Evolutionary conservation across 208 protist species (phyloP).

Genomic region (Crithidia bombi): DNA sequence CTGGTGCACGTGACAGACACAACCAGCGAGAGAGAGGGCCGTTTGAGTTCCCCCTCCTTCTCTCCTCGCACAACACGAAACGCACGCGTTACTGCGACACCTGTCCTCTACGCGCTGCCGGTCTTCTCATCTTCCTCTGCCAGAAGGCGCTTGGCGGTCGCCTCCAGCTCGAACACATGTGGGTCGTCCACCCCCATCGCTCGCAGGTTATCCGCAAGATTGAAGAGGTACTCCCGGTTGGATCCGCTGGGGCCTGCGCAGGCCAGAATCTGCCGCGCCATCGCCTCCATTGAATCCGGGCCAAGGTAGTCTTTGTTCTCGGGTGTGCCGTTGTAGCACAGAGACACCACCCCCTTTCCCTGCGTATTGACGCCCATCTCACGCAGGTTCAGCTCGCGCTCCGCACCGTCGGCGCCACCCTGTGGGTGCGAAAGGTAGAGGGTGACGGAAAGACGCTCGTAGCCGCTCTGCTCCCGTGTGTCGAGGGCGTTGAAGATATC

Average conservation of each 20-base stretch:
- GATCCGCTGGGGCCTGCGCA: slow-evolving; percentile 59
- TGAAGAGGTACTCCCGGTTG: slow-evolving; percentile 83
- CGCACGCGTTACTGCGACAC: too few relatives aligned
- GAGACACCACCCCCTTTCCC: slow-evolving; percentile 41
- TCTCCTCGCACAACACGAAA: too few relatives aligned
- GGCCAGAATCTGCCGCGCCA: slow-evolving; percentile 71
- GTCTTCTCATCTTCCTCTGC: slow-evolving; percentile 27
- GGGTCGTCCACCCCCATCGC: slow-evolving; percentile 52
- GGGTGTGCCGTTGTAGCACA: slow-evolving; percentile 80
- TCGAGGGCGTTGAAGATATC: slow-evolving; percentile 65
- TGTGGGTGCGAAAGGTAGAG: slow-evolving; percentile 44
- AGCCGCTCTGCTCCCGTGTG: slow-evolving; percentile 69
- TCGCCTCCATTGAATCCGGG: slow-evolving; percentile 49
- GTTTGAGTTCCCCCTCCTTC: too few relatives aligned
- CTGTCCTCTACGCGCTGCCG: neutral
- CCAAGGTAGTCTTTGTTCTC: slow-evolving; percentile 76
- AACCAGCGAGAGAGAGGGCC: neutral
- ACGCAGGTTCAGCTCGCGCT: slow-evolving; percentile 23
- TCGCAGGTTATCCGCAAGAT: slow-evolving; percentile 56
- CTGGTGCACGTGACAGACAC: neutral
- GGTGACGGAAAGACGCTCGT: slow-evolving; percentile 53
- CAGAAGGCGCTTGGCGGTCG: slow-evolving; percentile 38
- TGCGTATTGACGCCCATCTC: slow-evolving; percentile 24
- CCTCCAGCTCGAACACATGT: slow-evolving; percentile 82
- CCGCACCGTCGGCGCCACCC: neutral